These are phyloP conservation scores for Saccharomycodes ludwigii DNA, from an alignment of 805 yeast genomes.

Conservation along the genomic window DNA sequence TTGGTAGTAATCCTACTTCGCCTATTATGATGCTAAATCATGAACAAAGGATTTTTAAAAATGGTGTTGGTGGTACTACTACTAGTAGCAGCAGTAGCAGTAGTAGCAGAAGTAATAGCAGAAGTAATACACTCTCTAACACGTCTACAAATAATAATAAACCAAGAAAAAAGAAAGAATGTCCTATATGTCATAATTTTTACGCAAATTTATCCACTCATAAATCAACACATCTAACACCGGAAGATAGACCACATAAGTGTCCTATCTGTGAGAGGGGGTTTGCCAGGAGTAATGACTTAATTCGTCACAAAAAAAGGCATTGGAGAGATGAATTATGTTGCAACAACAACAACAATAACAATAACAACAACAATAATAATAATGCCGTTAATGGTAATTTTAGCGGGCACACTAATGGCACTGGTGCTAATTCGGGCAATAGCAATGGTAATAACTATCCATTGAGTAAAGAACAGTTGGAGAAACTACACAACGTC, in stretches of 20 bases:
- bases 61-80: too few relatives aligned
- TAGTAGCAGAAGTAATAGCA: conserved; percentile 1
- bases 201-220: conserved; percentile 79
- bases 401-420: too few relatives aligned
- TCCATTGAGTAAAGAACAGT: too few relatives aligned
- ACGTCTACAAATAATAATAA: conserved; percentile 17
- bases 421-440: too few relatives aligned
- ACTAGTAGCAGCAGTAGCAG: background rate
- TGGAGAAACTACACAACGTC: conserved; percentile 18
- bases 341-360: too few relatives aligned
- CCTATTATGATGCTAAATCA: too few relatives aligned
- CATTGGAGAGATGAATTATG: conserved; percentile 85
- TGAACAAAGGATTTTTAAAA: too few relatives aligned
- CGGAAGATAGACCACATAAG: conserved; percentile 61
- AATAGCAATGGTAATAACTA: too few relatives aligned
- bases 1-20: too few relatives aligned
- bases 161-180: conserved; percentile 55
- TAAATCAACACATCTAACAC: conserved; percentile 63
- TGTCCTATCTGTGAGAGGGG: conserved; percentile 75
- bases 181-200: conserved; percentile 54
- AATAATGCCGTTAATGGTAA: too few relatives aligned
- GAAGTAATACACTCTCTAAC: background rate
- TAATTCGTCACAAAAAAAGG: conserved; percentile 73
- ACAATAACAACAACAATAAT: too few relatives aligned
- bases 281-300: conserved; percentile 78